Conservation (phyloP, 2,329 filamentous ascomycete genomes). For the Pseudogymnoascus sp. region DNA sequence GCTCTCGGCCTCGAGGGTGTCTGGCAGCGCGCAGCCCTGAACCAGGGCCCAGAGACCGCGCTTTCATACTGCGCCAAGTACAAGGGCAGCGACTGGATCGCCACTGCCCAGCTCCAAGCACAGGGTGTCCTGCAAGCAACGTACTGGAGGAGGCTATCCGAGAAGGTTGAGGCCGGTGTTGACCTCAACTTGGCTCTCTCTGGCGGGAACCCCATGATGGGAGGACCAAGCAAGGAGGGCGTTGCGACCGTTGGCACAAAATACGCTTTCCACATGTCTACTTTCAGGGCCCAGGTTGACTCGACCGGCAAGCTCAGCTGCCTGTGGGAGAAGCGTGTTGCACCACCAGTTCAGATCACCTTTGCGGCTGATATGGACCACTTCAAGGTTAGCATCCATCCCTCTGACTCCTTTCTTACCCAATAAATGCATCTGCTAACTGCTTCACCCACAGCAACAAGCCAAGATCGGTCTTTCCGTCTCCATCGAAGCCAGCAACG, state of each 20-base stretch:
- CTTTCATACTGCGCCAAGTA: constrained; percentile 88
- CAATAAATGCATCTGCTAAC: constrained; percentile 24
- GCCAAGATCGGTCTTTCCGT: constrained; percentile 93
- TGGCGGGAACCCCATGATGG: constrained; percentile 60
- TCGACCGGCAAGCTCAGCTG: constrained; percentile 90
- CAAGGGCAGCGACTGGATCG: constrained; percentile 88
- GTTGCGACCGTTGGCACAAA: constrained; percentile 89
- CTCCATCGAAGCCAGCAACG: constrained; percentile 77
- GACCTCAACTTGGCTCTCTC: constrained; percentile 80
- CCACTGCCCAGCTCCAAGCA: constrained; percentile 72
- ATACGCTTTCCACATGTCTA: constrained; percentile 95
- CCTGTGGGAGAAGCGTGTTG: constrained; percentile 90
- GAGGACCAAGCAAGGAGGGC: constrained; percentile 73
- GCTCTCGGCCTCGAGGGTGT: constrained; percentile 86
- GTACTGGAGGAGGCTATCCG: constrained; percentile 88
- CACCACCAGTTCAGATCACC: constrained; percentile 83
- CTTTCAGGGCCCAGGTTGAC: constrained; percentile 93
- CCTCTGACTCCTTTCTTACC: not conserved
- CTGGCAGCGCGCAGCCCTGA: constrained; percentile 81
- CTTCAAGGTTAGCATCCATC: constrained; percentile 65
- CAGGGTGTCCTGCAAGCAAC: constrained; percentile 83
- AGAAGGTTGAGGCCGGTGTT: constrained; percentile 93
- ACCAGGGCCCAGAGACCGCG: constrained; percentile 81
- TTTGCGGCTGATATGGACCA: constrained; percentile 97
- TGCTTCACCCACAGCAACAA: constrained; percentile 58